phyloP scores from a whole-genome alignment of 768 basidiomycete genomes.

The Trametopsis cervina region DNA sequence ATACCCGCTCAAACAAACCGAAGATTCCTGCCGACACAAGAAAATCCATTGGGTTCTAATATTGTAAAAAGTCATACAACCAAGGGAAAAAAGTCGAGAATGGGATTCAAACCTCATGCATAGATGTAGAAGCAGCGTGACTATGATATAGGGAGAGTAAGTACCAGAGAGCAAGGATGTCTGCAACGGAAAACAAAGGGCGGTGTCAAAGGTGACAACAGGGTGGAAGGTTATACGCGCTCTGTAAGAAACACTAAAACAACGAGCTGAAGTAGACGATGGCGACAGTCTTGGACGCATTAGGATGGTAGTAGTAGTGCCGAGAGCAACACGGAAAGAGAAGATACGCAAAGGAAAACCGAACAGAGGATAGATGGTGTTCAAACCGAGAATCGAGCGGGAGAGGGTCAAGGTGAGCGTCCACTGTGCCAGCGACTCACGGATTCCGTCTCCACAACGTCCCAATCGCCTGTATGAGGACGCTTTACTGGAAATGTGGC shows the following conservation, averaged over 20 bases:
- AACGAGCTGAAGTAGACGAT: slow-evolving; percentile 10
- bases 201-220: slow-evolving; percentile 12
- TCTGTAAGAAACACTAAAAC: slow-evolving; percentile 17
- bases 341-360: slow-evolving; percentile 3
- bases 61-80: slow-evolving; percentile 20
- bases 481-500: slow-evolving; percentile 1
- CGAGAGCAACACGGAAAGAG: slow-evolving; percentile 5
- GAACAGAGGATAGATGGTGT: slow-evolving; percentile 2
- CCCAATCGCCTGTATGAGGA: slow-evolving; percentile 10
- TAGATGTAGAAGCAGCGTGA: slow-evolving; percentile 17
- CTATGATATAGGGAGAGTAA: slow-evolving; percentile 19
- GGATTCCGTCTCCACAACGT: slow-evolving; percentile 2
- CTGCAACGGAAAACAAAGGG: slow-evolving; percentile 11
- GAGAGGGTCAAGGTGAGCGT: no score
- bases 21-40: not conserved
- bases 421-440: no score
- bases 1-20: not conserved
- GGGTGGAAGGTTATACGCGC: slow-evolving; percentile 15
- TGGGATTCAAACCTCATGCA: slow-evolving; percentile 13
- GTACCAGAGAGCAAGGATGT: slow-evolving; percentile 12
- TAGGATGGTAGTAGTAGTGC: slow-evolving; percentile 1
- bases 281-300: not conserved
- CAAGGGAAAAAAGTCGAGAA: slow-evolving; percentile 13
- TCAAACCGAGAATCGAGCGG: not conserved
- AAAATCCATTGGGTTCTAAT: slow-evolving; percentile 17